Evolutionary conservation across 139 green algal genomes (phyloP), one percentile per base, ranked within the genome.

Genomic region (Chlorella sp.): DNA sequence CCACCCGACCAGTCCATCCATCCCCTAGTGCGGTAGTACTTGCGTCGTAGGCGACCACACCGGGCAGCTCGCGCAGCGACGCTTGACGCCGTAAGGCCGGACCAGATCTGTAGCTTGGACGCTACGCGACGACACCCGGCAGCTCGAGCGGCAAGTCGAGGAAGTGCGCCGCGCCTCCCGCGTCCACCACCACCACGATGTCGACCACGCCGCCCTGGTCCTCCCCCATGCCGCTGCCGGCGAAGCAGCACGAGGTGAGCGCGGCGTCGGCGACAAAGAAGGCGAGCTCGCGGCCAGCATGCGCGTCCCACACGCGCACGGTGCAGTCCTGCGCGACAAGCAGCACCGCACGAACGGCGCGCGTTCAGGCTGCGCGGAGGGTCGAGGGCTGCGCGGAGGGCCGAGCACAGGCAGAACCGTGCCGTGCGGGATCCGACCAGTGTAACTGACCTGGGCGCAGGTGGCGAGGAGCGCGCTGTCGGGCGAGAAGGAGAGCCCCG

Each of bases 131-230:
- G 66, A 14, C 2, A 30, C 67, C 27, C 4, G 75, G 61, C 27
- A 72, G 35, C 60, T 74, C 71, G 1, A 68, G 34, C 32, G 67
- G 67, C 29, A 63, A 64, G 67, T 72, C 83, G 32, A 94, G 62
- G 63, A 93, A 92, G 70, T 93, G 89, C 29, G 93, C 78, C 0
- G 69, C 50, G 30, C 90, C 90, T 10, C 75, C 81, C 26, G 87
- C 83, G 34, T 87, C 85, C 2, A 85, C 87, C 10, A 72, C 78
- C 3, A 88, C 67, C 31, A 95, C 14, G 14, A 82, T 85, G 63
- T 89, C 75, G 2, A 69, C 23, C 1, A 26, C 22, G 3, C 20
- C 20, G 2, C 14, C 33, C 31, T 31, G 49, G 31, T 62, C 67
- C n/a, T n/a, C n/a, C n/a, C n/a, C n/a, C n/a, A 24, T n/a, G 4